Base-by-base conservation (phyloP, 2,329 filamentous ascomycete genomes). In the Tolypocladium tundrense region DNA sequence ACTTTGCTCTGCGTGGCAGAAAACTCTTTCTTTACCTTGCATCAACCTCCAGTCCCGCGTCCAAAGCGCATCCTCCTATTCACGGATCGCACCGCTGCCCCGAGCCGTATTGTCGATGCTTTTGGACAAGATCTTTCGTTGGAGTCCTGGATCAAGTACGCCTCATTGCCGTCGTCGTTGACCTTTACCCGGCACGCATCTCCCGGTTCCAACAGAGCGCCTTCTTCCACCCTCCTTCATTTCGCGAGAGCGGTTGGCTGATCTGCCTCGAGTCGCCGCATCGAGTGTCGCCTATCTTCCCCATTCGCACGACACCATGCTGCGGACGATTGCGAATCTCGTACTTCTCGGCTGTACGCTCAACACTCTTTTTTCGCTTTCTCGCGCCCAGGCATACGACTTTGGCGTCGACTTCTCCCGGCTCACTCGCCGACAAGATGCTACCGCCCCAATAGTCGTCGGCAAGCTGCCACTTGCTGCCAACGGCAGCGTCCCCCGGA, bases 371-470 rank as follows among this genome's bases (percentile, higher is more conserved):
- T 45, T 60, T 10, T 56, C 37, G 16, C 14, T 54, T 11, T 65
- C 66, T 42, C 27, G 24, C 43, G 48, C 55, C n/a, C 65, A 69
- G 27, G 56, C 67, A 31, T 84, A 84, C 62, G 68, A 83, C 63
- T 83, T 82, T 64, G 80, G 79, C n/a, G 72, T 75, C 56, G 75
- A 78, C 60, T 67, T 74, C 24, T 65, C 70, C 35, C 66, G 64
- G 11, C 64, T 77, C 31, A 67, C 72, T 37, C 77, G 75, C 59
- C 74, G 79, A 45, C 72, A 77, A 53, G 68, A 70, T 59, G 39
- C 63, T 53, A 42, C 67, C 67, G 37, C 66, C 60, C 60, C 65
- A 21, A 71, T 81, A 52, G 69, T 82, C 52, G 73, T 81, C 21
- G 71, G 70, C 4, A 73, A 73, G 10, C 69, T 79, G 14, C 76